A percentile compares a stretch with the other conserved stretches of the same genome.
Conservation (phyloP, 306 rosid species). For the Ochetophila trinervis region DNA sequence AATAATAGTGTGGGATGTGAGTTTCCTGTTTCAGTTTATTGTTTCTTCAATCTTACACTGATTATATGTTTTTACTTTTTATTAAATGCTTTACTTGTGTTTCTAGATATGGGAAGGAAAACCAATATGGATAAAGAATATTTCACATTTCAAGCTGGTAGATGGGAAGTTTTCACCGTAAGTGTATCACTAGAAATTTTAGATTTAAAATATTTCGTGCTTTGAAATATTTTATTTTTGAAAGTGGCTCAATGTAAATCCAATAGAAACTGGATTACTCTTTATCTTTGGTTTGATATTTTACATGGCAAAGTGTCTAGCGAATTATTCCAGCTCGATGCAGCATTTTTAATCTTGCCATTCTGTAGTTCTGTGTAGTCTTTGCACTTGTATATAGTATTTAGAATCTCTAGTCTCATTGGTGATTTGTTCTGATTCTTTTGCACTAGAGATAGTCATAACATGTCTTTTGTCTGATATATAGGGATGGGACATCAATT, state of each 20-base stretch:
- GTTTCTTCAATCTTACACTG: conserved; percentile 15
- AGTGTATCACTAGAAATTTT: conserved; percentile 29
- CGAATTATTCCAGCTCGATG: not conserved
- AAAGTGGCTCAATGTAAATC: too few species aligned
- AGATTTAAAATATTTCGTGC: too few species aligned
- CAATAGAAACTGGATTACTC: not conserved
- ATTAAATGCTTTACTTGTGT: conserved; percentile 24
- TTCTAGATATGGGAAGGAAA: conserved; percentile 95
- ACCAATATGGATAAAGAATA: conserved; percentile 73
- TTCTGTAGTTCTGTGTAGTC: not conserved
- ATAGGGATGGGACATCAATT: conserved; percentile 95
- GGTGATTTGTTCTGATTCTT: not conserved
- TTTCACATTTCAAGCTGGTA: conserved; percentile 81
- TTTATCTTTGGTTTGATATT: not conserved
- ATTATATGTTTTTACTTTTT: conserved; percentile 20
- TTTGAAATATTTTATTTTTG: not conserved
- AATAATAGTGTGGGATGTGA: conserved; percentile 99
- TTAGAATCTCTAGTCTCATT: too few species aligned
- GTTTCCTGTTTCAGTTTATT: conserved; percentile 40
- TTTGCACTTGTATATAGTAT: not conserved
- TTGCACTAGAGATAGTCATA: conserved; percentile 9
- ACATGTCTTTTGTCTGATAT: conserved; percentile 22
- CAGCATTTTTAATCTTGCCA: not conserved
- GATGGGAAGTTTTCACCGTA: conserved; percentile 99
- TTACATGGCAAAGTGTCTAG: not conserved